Base-by-base conservation (phyloP, 2,329 filamentous ascomycete genomes). In the Exophiala spinifera region DNA sequence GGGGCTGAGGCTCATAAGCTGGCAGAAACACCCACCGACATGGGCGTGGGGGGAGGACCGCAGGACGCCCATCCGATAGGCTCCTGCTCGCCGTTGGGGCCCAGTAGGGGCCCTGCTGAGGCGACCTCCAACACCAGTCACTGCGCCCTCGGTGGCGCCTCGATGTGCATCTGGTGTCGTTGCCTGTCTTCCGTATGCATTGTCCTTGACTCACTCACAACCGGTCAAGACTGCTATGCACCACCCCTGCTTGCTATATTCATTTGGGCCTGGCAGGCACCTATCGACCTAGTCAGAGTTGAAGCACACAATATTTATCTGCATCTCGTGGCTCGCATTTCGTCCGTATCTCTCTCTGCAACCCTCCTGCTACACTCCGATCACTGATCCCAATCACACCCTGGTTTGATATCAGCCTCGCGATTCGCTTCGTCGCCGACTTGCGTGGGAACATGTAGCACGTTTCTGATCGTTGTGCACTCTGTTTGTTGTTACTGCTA, bases 151-250 rank as follows among this genome's bases (percentile, higher is more conserved):
- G 10, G 28, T 31, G 28, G 28, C 28, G 15, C 36, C 36, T 39
- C 11, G n/a, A 15, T 39, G n/a, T 39, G 36, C 14, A 39, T 39
- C n/a, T 39, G 14, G 36, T 19, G 36, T n/a, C 36, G 36, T 39
- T 39, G 36, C 36, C 36, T 39, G 36, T 17, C 36, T 39, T 39
- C 36, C 36, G 36, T 39, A 39, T 39, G 36, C 36, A 39, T 39
- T 39, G 36, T 39, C 36, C 36, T 39, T 39, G 36, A 39, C 36
- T 39, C 36, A 39, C 36, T 39, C 36, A 39, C n/a, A 39, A 39
- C 36, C 36, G 36, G 36, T 39, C 36, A 39, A 39, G 36, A 39
- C 36, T 39, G 36, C 14, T 39, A 39, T 39, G 14, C 36, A 19
- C 36, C 14, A 39, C 14, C 36, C 36, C 36, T 39, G 36, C 36